Conservation (phyloP, 2,329 filamentous ascomycete genomes). For the Pseudocercospora macadamiae region DNA sequence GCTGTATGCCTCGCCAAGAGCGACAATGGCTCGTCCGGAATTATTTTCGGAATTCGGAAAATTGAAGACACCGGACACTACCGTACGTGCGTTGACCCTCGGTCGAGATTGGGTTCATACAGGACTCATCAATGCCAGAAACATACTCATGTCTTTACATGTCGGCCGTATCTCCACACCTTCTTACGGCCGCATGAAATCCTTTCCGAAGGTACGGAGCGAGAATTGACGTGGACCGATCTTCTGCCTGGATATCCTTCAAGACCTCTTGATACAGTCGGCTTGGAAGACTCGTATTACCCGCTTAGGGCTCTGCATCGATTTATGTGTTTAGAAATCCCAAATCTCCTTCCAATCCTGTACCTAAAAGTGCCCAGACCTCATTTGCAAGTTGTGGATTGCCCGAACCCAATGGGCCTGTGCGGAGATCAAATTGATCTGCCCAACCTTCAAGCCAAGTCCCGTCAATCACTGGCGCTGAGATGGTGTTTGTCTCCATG, state of each 20-base stretch:
- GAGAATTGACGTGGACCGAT: neutral
- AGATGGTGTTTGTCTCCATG: neutral
- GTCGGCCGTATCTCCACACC: neutral
- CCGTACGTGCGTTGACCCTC: neutral
- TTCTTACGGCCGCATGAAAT: neutral
- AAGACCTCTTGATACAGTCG: neutral
- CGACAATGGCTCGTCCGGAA: neutral
- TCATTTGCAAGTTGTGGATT: slow-evolving; percentile 4
- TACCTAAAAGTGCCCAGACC: slow-evolving; percentile 1
- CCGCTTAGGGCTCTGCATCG: neutral
- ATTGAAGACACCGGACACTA: neutral
- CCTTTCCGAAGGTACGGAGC: neutral
- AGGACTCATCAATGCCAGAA: neutral
- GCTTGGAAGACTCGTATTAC: neutral
- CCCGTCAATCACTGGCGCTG: neutral
- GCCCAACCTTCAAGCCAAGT: slow-evolving; percentile 1
- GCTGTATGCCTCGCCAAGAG: neutral
- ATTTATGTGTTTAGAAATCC: neutral
- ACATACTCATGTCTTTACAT: neutral
- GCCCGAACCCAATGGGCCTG: neutral
- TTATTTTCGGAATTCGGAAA: neutral
- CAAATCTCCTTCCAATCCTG: neutral
- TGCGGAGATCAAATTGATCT: slow-evolving; percentile 2
- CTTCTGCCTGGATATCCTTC: neutral
- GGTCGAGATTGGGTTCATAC: neutral